Evolutionary conservation across 768 basidiomycete genomes (phyloP), one percentile per base, ranked within the genome.

Genomic region (Leucosporidium creatinivorum): DNA sequence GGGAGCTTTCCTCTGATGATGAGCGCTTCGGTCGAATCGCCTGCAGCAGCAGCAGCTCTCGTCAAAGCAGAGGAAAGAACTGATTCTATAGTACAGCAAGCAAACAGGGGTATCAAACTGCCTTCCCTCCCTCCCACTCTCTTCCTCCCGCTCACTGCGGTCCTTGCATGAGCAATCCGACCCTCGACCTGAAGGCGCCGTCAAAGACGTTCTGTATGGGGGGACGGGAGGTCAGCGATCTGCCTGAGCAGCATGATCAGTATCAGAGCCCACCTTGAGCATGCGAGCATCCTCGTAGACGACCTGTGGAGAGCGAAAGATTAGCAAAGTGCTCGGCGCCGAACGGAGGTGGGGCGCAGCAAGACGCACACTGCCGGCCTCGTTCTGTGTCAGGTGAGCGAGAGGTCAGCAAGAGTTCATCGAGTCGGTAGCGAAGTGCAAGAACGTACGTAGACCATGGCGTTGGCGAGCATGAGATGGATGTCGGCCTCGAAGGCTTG

Each of bases 401-500:
- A 50, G 13, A 5, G 57, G 54, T 64, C 51, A 64, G 67, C 25
- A 21, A 3, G 26, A 7, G 48, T 6, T 18, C 19, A 4, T 21
- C 7, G 15, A 47, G 1, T 2, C n/a, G 39, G 17, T 64, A 21
- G 33, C 28, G 17, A 28, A 21, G 28, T 19, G 33, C 28, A 51
- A 10, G 12, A 3, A 44, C 70, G 49, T 25, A 71, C 70, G 62
- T 69, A 72, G 36, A 56, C 67, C 65, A 66, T 68, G 13, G 70
- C 70, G 36, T 72, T 73, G 78, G 85, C 83, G 79, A 93, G 97
- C 88, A 99, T 93, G 64, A 92, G 83, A 72, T 84, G 81, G 80
- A 86, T 92, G 65, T 84, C 81, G 15, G n/a, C 39, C 44, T 47
- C 30, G 18, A 74, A 76, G 18, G 65, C 61, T 33, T 65, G 54